Evolutionary conservation across 257 asterid species (phyloP), one percentile per base, ranked within the genome.

Genomic region (Capsicum chinense): DNA sequence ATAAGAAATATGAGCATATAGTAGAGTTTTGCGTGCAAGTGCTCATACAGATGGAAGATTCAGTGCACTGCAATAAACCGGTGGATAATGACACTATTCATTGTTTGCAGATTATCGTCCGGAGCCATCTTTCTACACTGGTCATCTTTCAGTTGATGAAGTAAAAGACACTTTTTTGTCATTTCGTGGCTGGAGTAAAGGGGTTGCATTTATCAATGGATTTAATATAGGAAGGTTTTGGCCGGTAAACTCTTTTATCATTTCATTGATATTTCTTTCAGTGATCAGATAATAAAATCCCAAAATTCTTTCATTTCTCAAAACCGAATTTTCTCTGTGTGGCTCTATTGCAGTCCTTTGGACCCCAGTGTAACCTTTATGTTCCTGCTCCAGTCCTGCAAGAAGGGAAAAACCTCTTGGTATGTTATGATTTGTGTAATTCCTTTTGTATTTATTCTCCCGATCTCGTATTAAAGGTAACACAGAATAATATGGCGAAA

Each of bases 331-430:
- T 39, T 83, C 44, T 39, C 26, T 82, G 64, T 50, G 84, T 86
- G 83, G 84, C 58, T 85, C 66, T 52, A 87, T 84, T 86, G 88
- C 95, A 96, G 99, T 89, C 94, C 33, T 87, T 82, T 83, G 98
- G 99, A 57, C 99, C 99, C 9, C 99, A 96, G 35, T 96, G 99
- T 90, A 93, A 90, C 87, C 95, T 96, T 74, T 96, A 94, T 66
- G 92, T 94, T 64, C 98, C 98, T 63, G 98, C 97, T 84, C 98
- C 99, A 56, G 83, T 96, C 78, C 97, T 96, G 83, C 90, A 86
- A 52, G 88, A 74, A 73, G 99, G 99, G 47, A 89, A 87, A 69
- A 96, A 94, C 83, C 84, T 86, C 19, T 44, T 96, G 98, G 99
- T 96, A 91, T 86, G 93, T 15, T 47, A 78, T 37, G 9, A 21